A percentile compares a stretch with the other conserved stretches of the same genome.
These are phyloP conservation scores for Vicia villosa DNA, from an alignment of 306 rosid species.

Conservation along the genomic window DNA sequence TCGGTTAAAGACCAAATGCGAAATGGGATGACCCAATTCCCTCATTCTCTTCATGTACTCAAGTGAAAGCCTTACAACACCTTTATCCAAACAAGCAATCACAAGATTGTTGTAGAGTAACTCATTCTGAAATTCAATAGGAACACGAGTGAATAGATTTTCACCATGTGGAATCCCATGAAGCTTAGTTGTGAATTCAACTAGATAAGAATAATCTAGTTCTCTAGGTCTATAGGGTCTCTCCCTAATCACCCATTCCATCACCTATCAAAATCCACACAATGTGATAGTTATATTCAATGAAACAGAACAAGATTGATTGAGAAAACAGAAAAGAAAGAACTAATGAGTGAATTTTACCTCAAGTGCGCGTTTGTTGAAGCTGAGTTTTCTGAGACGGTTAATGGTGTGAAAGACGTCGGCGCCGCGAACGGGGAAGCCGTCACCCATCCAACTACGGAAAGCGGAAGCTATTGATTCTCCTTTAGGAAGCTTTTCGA, in stretches of 20 bases:
- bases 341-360: slow-evolving; percentile 12
- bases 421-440: slow-evolving; percentile 75
- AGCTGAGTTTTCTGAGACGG: slow-evolving; percentile 81
- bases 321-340: not conserved
- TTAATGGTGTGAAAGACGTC: slow-evolving; percentile 83
- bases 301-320: not conserved
- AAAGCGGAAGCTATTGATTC: slow-evolving; percentile 71
- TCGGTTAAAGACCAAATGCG: slow-evolving; percentile 87
- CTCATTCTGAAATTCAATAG: slow-evolving; percentile 78
- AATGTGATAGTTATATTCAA: slow-evolving; percentile 5
- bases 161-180: slow-evolving; percentile 90
- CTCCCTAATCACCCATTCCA: slow-evolving; percentile 97
- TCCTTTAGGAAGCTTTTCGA: slow-evolving; percentile 67
- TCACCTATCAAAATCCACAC: slow-evolving; percentile 60
- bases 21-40: slow-evolving; percentile 70
- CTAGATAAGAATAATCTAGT: slow-evolving; percentile 79
- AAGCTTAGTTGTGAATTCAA: slow-evolving; percentile 75
- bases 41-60: slow-evolving; percentile 94
- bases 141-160: slow-evolving; percentile 62
- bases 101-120: slow-evolving; percentile 86
- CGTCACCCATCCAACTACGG: slow-evolving; percentile 92
- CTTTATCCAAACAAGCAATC: slow-evolving; percentile 85
- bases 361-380: slow-evolving; percentile 88
- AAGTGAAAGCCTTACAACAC: slow-evolving; percentile 70
- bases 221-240: slow-evolving; percentile 77